Percentiles rank a stretch among this genome's conserved stretches.
phyloP scores from a whole-genome alignment of 164 flowering plant genomes.

The Magnolia officinalis region DNA sequence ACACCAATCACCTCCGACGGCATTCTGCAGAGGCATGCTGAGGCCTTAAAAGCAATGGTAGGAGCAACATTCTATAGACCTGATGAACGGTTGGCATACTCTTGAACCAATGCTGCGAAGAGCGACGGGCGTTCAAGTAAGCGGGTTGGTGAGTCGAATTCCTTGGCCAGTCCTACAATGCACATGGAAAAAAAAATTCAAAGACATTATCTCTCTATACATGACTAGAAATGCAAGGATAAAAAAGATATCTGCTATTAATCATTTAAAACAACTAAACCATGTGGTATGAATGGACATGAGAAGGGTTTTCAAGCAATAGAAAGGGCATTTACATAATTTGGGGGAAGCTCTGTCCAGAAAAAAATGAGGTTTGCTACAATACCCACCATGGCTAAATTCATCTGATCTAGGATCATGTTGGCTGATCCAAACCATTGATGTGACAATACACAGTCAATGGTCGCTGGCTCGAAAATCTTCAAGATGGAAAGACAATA shows the following conservation, averaged over 20 bases:
- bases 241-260: background rate
- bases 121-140: conserved; percentile 75
- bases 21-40: background rate
- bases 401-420: too few species aligned
- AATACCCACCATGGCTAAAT: too few species aligned
- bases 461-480: too few species aligned
- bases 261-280: background rate
- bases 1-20: background rate
- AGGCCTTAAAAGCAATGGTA: background rate
- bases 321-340: background rate
- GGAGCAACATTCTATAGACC: conserved; percentile 33
- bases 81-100: conserved; percentile 76
- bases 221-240: background rate
- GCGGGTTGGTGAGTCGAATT: conserved; percentile 65
- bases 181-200: background rate
- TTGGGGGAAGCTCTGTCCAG: too few species aligned
- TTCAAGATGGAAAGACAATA: too few species aligned
- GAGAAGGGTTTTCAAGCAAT: background rate
- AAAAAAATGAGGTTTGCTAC: too few species aligned
- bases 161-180: conserved; percentile 62
- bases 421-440: too few species aligned
- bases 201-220: background rate
- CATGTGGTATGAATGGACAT: background rate
- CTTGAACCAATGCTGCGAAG: conserved; percentile 84
- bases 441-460: too few species aligned